Evolutionary conservation across 768 basidiomycete species (phyloP).

Genomic region (Chalciporus sphaerocephalus): DNA sequence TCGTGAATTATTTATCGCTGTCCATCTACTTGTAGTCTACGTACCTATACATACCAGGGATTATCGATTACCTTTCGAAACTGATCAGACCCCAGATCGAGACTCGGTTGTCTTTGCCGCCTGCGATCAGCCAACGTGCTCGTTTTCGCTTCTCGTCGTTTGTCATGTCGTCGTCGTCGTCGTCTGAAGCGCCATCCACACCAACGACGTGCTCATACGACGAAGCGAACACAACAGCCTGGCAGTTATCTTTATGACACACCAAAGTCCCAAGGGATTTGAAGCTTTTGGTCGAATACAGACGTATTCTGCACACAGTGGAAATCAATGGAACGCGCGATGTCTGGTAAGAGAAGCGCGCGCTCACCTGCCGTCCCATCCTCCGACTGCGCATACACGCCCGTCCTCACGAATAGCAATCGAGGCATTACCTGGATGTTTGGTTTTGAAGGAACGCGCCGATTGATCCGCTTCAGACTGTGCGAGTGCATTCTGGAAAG

Average conservation of each 20-base stretch:
- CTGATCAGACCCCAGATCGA: constrained; percentile 67
- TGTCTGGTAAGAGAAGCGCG: neutral
- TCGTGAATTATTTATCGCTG: constrained; percentile 12
- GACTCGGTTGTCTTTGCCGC: constrained; percentile 64
- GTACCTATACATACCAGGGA: constrained; percentile 8
- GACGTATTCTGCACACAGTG: constrained; percentile 54
- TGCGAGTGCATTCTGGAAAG: constrained; percentile 5
- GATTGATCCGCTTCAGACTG: constrained; percentile 18
- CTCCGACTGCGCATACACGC: constrained; percentile 79
- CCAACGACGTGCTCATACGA: constrained; percentile 4
- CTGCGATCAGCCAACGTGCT: constrained; percentile 60
- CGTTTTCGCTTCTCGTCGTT: constrained; percentile 41
- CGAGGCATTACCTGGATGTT: constrained; percentile 73
- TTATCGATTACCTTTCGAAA: constrained; percentile 14
- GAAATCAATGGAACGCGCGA: neutral
- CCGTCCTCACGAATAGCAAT: constrained; percentile 75
- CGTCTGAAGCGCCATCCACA: constrained; percentile 9
- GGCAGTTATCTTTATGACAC: constrained; percentile 78
- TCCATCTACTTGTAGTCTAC: constrained; percentile 19
- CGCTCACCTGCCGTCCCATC: constrained; percentile 90
- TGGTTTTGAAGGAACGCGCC: constrained; percentile 49
- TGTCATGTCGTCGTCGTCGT: constrained; percentile 53
- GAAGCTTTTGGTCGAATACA: constrained; percentile 77
- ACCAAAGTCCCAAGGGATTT: constrained; percentile 80
- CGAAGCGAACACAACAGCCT: constrained; percentile 68